phyloP scores from a whole-genome alignment of 2,329 filamentous ascomycete genomes.

The Ceratocystiopsis minuta region DNA sequence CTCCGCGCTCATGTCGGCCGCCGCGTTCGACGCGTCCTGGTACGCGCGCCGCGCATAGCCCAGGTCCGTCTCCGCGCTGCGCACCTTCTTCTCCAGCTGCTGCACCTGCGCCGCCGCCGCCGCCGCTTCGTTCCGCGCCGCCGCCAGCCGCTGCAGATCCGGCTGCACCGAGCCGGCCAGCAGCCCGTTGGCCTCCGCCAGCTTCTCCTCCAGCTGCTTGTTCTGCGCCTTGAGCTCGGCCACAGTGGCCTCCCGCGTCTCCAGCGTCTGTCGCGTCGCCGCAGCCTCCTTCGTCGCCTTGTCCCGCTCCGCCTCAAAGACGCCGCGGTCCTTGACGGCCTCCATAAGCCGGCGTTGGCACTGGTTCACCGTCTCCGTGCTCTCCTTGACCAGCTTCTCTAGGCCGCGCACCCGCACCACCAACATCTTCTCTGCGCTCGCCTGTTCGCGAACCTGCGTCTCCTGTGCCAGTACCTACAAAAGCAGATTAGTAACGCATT shows the following conservation, averaged over 20 bases:
- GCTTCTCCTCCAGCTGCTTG: conserved; percentile 17
- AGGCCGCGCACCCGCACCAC: conserved; percentile 24
- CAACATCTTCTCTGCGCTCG: conserved; percentile 8
- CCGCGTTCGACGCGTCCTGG: conserved; percentile 34
- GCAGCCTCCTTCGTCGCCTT: conserved; percentile 19
- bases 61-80: conserved; percentile 24
- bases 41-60: conserved; percentile 42
- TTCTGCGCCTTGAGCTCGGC: conserved; percentile 21
- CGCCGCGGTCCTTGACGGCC: conserved; percentile 31
- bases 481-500: no score
- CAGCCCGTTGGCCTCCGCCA: conserved; percentile 17
- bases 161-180: conserved; percentile 17
- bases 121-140: conserved; percentile 21
- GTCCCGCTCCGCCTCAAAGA: conserved; percentile 27
- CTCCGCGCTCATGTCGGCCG: conserved; percentile 25
- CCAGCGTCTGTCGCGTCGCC: conserved; percentile 17
- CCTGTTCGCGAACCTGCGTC: conserved; percentile 16
- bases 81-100: conserved; percentile 20
- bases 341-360: conserved; percentile 29
- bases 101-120: conserved; percentile 22
- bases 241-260: conserved; percentile 20
- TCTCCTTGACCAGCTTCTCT: conserved; percentile 27
- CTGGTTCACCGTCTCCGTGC: conserved; percentile 23
- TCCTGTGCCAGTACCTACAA: conserved; percentile 21
- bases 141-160: conserved; percentile 21